Evolutionary conservation across 2,329 filamentous ascomycete species (phyloP), one percentile per base, ranked within the genome.

Genomic region (Epichloe sp.): DNA sequence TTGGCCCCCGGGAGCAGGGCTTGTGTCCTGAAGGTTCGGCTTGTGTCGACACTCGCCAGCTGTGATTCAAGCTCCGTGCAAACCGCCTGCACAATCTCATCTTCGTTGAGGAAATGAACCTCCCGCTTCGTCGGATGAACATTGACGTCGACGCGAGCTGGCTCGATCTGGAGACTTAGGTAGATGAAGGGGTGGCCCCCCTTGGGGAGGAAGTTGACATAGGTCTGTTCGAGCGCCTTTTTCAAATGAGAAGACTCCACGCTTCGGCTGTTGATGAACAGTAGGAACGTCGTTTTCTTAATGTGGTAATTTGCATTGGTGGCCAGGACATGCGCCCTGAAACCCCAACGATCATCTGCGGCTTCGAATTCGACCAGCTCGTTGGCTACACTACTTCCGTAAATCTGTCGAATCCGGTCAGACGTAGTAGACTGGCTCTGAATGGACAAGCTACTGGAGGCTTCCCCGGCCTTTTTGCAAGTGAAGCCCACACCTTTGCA

Each of bases 41-140:
- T 97, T 21, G 86, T 90, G 65, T 98, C 93, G 6, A 97, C 90
- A 47, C 85, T 83, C 11, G 88, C 85, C 4, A 98, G 76, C 57
- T 85, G 85, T 8, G 79, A 75, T 49, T 86, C 79, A 21, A 98
- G 85, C 49, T 86, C 79, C 54, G 83, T 80, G 68, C 90, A 96
- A 4, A 98, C 82, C 14, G 80, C 78, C 56, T 93, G 86, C 45
- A 93, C 85, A 44, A 98, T 95, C 59, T 98, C 93, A 56, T 98
- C 93, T 64, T 98, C 93, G 55, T 97, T 95, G 21, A 98, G 75
- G 60, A 98, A 97, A 62, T 97, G 93, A 19, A 98, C 93, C 63
- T 98, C 91, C 48, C 88, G 78, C 66, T 98, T 98, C 0, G 93
- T 98, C 0, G 93, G 93, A 65, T 98, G 93, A 0, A 98, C 86